phyloP scores from a whole-genome alignment of 2,329 filamentous ascomycete genomes.

The Trichoderma pleuroti region DNA sequence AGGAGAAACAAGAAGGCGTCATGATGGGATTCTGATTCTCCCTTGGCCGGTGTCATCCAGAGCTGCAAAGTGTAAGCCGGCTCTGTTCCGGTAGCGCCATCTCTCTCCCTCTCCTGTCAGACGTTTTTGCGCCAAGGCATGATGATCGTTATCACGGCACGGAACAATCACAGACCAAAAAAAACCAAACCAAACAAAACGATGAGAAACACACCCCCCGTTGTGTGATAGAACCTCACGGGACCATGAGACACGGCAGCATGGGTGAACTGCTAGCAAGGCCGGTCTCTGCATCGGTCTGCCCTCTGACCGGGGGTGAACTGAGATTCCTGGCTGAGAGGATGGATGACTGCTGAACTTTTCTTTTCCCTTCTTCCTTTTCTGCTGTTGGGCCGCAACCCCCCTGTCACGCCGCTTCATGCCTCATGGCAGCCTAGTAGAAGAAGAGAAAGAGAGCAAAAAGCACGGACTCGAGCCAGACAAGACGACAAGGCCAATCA shows the following conservation, averaged over 20 bases:
- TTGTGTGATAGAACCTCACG: slow-evolving; percentile 8
- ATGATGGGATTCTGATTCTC: neutral
- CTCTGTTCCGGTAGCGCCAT: slow-evolving; percentile 9
- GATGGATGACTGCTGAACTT: neutral
- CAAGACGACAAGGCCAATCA: neutral
- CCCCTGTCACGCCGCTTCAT: neutral
- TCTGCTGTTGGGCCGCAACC: neutral
- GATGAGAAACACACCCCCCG: neutral
- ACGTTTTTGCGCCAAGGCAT: neutral
- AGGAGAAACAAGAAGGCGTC: neutral
- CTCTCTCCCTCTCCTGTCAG: neutral
- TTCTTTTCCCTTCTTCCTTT: neutral
- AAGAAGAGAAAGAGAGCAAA: neutral
- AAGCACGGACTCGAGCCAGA: neutral
- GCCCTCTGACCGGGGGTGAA: neutral
- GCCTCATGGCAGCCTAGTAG: slow-evolving; percentile 5
- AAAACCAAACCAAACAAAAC: neutral
- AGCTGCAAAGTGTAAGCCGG: slow-evolving; percentile 2
- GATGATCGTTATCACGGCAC: neutral
- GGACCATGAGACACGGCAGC: slow-evolving; percentile 15
- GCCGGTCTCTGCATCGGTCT: neutral
- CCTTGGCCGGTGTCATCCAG: neutral
- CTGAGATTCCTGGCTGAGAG: neutral
- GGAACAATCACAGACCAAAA: neutral
- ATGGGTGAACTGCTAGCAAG: neutral